Percentiles rank a stretch among this genome's conserved stretches.
These are phyloP conservation scores for Cladophialophora carrionii DNA, from an alignment of 2,329 filamentous ascomycete genomes.

Conservation along the genomic window DNA sequence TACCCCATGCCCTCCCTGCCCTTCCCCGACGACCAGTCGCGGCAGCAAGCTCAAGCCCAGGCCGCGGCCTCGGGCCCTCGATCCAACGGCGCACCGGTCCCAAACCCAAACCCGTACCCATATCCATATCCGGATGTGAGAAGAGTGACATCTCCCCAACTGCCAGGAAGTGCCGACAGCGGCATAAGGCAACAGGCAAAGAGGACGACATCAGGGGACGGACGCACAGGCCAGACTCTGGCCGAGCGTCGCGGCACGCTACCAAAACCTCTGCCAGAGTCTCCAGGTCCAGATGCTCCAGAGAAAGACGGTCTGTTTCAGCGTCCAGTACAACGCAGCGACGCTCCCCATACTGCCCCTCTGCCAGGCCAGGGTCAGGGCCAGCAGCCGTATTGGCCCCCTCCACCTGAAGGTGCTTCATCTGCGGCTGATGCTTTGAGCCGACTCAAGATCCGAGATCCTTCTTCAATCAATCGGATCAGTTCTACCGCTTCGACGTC, in stretches of 20 bases:
- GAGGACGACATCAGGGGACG: conserved; percentile 54
- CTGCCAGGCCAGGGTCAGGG: conserved; percentile 60
- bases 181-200: conserved; percentile 42
- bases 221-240: conserved; percentile 62
- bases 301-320: conserved; percentile 83
- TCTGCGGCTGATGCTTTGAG: conserved; percentile 37
- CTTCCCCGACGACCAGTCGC: conserved; percentile 69
- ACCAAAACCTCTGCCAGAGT: conserved; percentile 81
- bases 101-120: conserved; percentile 49
- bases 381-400: conserved; percentile 68
- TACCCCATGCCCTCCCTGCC: conserved; percentile 70
- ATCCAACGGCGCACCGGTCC: conserved; percentile 45
- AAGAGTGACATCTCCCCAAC: conserved; percentile 37
- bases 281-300: conserved; percentile 72
- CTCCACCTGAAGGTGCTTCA: conserved; percentile 46
- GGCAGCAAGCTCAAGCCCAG: conserved; percentile 43
- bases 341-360: conserved; percentile 40
- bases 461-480: conserved; percentile 62
- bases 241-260: conserved; percentile 78
- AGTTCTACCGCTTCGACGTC: conserved; percentile 89
- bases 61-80: not conserved
- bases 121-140: conserved; percentile 49
- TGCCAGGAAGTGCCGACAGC: conserved; percentile 25
- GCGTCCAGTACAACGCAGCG: conserved; percentile 54
- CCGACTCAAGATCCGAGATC: conserved; percentile 57